Base-by-base conservation (phyloP, 176 grass and related monocot species). In the Aegilops umbellulata region DNA sequence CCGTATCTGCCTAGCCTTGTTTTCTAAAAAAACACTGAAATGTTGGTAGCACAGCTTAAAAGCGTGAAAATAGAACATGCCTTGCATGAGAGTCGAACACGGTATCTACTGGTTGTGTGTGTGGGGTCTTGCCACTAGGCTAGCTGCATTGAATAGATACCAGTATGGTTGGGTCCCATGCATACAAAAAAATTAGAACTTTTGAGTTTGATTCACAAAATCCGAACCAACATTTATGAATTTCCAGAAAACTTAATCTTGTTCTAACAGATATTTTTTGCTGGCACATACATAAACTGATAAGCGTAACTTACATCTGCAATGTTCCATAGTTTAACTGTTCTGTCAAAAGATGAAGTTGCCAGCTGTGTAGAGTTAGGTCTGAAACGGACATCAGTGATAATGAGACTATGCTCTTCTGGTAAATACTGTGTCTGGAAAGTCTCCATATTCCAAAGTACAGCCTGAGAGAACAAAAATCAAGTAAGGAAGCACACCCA, bases 381-480 rank as follows among this genome's bases (percentile, higher is more conserved):
- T 62, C 87, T 94, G 94, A 99, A 99, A 91, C 97, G 92, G 31
- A 97, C 90, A 85, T 99, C 97, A 63, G 94, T 97, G 61, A 99
- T 90, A 74, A 99, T 94, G 27, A 51, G 29, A 25, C 7, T 8
- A 53, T 96, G 94, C 73, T 99, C 97, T 88, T 91, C 94, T 49
- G 92, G 57, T 10, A 79, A 94, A 88, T 93, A 87, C 77, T 94
- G 93, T 41, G 92, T 99, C 87, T 94, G 90, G 16, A 91, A 88
- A 60, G 87, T 94, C 36, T 99, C 97, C 97, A 97, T 99, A 89
- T 99, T 97, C 97, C 97, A 99, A 84, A 99, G 87, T 84, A 94
- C 88, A 85, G 90, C 94, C 97, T 99, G 79, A 57, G 75, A 30
- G 80, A 86, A 64, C 13, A 74, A 90, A 89, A 79, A 74, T 13